A percentile compares a stretch with the other conserved stretches of the same genome.
phyloP scores from a whole-genome alignment of 441 rosid genomes.

The Macaranga tanarius region DNA sequence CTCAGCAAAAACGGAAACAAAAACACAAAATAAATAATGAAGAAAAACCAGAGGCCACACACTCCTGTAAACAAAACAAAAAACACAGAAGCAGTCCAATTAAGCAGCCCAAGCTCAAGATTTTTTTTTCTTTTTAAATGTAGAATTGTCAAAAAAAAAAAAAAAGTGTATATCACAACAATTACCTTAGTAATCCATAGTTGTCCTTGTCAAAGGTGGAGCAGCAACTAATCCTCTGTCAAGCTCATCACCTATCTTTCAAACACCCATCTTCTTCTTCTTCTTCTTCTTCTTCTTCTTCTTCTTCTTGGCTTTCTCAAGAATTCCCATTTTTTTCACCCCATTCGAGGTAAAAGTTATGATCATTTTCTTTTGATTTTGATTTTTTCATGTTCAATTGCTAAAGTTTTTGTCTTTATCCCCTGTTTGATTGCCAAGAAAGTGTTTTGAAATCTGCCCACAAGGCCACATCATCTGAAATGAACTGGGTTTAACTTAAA shows the following conservation, averaged over 20 bases:
- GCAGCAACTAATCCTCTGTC: constrained; percentile 10
- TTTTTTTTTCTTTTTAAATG: no score
- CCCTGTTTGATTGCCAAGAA: neutral
- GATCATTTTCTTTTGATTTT: neutral
- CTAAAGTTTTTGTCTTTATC: neutral
- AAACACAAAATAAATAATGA: no score
- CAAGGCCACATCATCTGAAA: no score
- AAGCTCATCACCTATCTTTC: neutral
- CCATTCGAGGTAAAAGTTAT: constrained; percentile 7
- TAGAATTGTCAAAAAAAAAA: no score
- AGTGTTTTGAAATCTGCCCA: neutral
- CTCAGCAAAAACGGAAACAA: no score
- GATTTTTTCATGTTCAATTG: neutral
- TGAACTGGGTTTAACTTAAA: neutral
- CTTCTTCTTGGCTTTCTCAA: neutral
- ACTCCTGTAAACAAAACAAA: no score
- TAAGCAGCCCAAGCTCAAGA: no score
- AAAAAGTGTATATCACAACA: no score
- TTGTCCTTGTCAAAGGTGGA: neutral
- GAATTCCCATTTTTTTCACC: neutral
- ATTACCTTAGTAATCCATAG: no score
- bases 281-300: neutral
- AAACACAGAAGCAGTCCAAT: no score
- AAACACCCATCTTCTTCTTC: neutral
- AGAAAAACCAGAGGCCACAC: no score